Conservation (phyloP, 1,139 yeast genomes). For the Spencermartinsiella ligniputridi region DNA sequence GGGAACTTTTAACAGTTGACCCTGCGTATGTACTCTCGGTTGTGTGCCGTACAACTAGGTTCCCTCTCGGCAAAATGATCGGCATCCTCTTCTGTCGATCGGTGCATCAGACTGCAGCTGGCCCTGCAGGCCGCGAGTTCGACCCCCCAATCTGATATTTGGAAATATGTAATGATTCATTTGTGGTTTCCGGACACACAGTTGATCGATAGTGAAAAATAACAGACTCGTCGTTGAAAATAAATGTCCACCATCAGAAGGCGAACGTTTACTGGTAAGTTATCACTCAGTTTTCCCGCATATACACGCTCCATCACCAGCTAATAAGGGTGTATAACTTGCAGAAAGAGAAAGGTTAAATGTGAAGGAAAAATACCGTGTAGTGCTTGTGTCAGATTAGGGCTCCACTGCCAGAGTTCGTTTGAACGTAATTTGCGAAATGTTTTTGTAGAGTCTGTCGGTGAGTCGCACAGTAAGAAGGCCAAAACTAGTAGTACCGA, state of each 20-base stretch:
- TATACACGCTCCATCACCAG: background rate
- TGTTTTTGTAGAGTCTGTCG: background rate
- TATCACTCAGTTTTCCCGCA: background rate
- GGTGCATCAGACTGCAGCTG: no score
- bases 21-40: no score
- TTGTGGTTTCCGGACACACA: background rate
- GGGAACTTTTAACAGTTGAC: no score
- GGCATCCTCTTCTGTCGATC: no score
- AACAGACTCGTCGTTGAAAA: no score
- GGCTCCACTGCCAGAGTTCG: background rate
- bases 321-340: slow-evolving; percentile 6
- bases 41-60: no score
- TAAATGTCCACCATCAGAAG: background rate
- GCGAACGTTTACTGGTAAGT: background rate
- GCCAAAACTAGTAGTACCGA: background rate
- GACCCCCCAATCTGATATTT: background rate
- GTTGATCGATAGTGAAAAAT: background rate
- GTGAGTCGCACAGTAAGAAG: background rate
- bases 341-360: slow-evolving; percentile 9
- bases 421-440: background rate
- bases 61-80: no score
- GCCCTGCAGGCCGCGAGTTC: no score
- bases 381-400: background rate
- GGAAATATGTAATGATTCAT: background rate
- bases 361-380: slow-evolving; percentile 8